These are phyloP conservation scores for Entomortierella lignicola DNA, from an alignment of 192 early-diverging fungal genomes.

Conservation along the genomic window DNA sequence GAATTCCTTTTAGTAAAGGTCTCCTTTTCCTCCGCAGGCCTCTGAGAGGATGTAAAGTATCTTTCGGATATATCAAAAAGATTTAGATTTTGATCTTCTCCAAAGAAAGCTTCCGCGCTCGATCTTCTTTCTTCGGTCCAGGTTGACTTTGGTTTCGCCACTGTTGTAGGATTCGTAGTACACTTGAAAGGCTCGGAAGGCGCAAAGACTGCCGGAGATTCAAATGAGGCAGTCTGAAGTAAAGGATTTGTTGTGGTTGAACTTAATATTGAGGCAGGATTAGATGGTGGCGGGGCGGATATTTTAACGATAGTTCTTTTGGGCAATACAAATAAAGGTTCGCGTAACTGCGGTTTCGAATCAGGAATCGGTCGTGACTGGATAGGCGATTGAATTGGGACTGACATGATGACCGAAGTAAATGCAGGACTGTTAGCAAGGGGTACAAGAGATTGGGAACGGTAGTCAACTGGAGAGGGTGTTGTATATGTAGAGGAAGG, in stretches of 20 bases:
- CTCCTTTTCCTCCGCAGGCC: too few relatives aligned
- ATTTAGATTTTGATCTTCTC: background rate
- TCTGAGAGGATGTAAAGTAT: too few relatives aligned
- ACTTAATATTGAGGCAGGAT: background rate
- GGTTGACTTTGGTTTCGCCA: background rate
- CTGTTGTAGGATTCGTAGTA: background rate
- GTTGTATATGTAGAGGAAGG: too few relatives aligned
- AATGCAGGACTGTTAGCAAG: background rate
- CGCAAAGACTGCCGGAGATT: background rate
- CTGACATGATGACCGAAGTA: background rate
- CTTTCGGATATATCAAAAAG: too few relatives aligned
- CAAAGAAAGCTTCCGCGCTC: conserved; percentile 14
- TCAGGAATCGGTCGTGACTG: background rate
- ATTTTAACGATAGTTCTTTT: background rate
- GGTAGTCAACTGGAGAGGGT: too few relatives aligned
- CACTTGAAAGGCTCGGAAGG: background rate
- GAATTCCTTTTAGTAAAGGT: too few relatives aligned
- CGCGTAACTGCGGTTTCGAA: background rate
- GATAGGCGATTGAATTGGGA: background rate
- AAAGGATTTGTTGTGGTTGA: background rate
- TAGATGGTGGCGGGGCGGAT: background rate
- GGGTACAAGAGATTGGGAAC: background rate
- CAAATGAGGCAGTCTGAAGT: too few relatives aligned
- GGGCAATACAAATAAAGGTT: background rate
- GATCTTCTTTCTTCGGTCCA: background rate